phyloP scores from a whole-genome alignment of 176 grass and related monocot species.

The Ensete glaucum region DNA sequence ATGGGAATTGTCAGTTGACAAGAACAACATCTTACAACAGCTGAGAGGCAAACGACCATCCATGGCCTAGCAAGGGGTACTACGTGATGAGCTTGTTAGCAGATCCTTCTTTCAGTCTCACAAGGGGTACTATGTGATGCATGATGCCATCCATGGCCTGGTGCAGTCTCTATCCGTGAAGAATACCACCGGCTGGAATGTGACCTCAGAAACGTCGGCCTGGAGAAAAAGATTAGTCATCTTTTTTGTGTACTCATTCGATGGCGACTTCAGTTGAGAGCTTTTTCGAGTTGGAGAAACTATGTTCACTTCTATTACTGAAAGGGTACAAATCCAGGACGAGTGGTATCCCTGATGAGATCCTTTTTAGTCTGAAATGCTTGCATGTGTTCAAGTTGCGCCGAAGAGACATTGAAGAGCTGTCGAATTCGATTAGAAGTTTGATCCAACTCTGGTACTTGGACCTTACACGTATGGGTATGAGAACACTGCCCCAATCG shows the following conservation, averaged over 20 bases:
- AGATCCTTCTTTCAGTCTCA: conserved; percentile 71
- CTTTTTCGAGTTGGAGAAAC: conserved; percentile 49
- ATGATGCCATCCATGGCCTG: too few species aligned
- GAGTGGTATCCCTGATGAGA: conserved; percentile 25
- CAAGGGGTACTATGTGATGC: conserved; percentile 38
- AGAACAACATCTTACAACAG: conserved; percentile 64
- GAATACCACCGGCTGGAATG: too few species aligned
- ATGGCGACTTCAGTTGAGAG: conserved; percentile 38
- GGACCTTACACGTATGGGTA: conserved; percentile 39
- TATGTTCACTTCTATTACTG: conserved; percentile 51
- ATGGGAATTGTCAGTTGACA: conserved; percentile 56
- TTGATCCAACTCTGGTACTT: conserved; percentile 67
- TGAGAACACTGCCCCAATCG: conserved; percentile 36
- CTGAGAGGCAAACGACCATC: conserved; percentile 32
- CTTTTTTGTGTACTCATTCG: too few species aligned
- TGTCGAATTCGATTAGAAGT: conserved; percentile 53
- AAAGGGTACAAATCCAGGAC: conserved; percentile 51
- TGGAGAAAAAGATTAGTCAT: too few species aligned
- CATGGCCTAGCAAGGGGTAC: conserved; percentile 25
- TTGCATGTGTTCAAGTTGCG: conserved; percentile 49
- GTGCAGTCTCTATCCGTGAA: too few species aligned
- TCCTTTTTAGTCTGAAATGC: conserved; percentile 42
- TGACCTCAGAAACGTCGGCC: too few species aligned
- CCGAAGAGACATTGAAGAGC: conserved; percentile 38
- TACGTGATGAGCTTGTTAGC: conserved; percentile 51